Base-by-base conservation (phyloP, 2,329 filamentous ascomycete genomes). In the Gyromitra esculenta region DNA sequence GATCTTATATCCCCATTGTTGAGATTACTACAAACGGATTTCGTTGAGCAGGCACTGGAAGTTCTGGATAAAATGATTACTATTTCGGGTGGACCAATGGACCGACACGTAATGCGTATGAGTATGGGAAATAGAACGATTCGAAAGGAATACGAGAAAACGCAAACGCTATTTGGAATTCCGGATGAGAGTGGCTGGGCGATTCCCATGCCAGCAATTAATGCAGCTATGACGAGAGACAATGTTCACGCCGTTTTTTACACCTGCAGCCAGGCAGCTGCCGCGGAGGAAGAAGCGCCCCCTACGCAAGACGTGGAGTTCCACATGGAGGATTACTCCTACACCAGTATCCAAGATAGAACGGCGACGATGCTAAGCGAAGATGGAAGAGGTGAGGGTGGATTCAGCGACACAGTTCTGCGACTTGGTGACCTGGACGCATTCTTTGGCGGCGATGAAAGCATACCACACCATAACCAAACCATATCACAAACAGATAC, bases 161-260 rank as follows among this genome's bases (percentile, higher is more conserved):
- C 93, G 0, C 92, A 97, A 82, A 97, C 94, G 81, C 85, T 99
- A 43, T 99, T 98, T 82, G 96, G 96, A 37, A 98, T 99, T 75
- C 96, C 96, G 0, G 95, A 98, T 82, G 91, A 94, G 25, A 96
- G 93, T 15, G 96, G 96, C 1, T 99, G 96, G 96, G 96, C 96
- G 0, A 93, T 99, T 57, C 95, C 96, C 0, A 89, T 96, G 82
- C 96, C 96, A 15, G 95, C 95, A 0, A 91, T 92, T 72, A 95
- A 97, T 85, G 96, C 94, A 0, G 91, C 91, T 69, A 89, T 90
- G 43, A 98, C 96, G 2, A 89, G 96, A 73, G 89, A 91, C 74
- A 99, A 99, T 81, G 96, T 99, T 1, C 95, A 98, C 82, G 93
- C 94, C 0, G 94, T 96, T 0, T 98, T 97, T 84, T 97, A 97